Evolutionary conservation across 768 basidiomycete species (phyloP).

Genomic region (Boletales sp.): DNA sequence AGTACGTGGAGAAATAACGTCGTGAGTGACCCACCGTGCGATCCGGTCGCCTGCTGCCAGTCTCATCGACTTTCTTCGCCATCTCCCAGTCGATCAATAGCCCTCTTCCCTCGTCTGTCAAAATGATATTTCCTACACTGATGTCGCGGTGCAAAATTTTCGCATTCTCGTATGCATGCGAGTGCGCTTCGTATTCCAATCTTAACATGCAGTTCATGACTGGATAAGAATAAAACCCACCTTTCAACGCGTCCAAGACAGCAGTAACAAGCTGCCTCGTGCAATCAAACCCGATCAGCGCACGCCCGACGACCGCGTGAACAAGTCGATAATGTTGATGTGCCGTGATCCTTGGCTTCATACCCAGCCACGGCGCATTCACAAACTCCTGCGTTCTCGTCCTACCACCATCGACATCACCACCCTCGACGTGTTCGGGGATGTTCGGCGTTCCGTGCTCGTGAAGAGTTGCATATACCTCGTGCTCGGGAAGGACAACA

Average conservation of each 20-base stretch:
- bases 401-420: background rate
- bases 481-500: background rate
- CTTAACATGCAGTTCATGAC: too few relatives aligned
- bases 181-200: too few relatives aligned
- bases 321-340: slow-evolving; percentile 3
- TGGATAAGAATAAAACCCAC: too few relatives aligned
- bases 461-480: background rate
- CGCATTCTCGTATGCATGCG: slow-evolving; percentile 12
- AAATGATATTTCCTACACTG: slow-evolving; percentile 26
- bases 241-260: too few relatives aligned
- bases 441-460: slow-evolving; percentile 1
- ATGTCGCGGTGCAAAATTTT: slow-evolving; percentile 27
- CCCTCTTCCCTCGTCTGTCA: slow-evolving; percentile 9
- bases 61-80: background rate
- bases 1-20: too few relatives aligned
- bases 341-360: background rate
- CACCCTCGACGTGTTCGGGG: background rate
- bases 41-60: background rate
- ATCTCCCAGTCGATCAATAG: slow-evolving; percentile 29
- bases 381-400: background rate
- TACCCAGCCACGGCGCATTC: background rate
- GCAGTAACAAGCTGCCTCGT: background rate
- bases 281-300: background rate
- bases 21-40: background rate
- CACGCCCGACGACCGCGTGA: too few relatives aligned